phyloP scores from a whole-genome alignment of 2,329 filamentous ascomycete species.

The Calcarisporium arbuscula region DNA sequence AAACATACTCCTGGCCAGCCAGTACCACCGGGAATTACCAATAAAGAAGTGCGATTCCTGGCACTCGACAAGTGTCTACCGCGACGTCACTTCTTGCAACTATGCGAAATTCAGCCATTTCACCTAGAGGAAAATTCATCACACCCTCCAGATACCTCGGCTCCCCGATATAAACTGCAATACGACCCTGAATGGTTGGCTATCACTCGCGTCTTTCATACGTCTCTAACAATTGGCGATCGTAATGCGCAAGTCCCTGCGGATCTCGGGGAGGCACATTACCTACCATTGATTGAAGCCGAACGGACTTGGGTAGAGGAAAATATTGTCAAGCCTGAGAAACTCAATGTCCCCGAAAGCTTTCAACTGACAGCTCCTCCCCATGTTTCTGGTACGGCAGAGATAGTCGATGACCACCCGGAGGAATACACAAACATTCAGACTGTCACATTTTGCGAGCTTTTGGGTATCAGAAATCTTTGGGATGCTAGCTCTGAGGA shows the following conservation, averaged over 20 bases:
- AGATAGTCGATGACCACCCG: conserved; percentile 57
- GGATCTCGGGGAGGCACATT: conserved; percentile 63
- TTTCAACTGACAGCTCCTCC: conserved; percentile 72
- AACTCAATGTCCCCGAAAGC: conserved; percentile 67
- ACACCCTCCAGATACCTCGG: conserved; percentile 13
- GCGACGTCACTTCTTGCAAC: conserved; percentile 72
- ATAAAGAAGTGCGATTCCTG: conserved; percentile 75
- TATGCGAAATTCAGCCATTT: conserved; percentile 56
- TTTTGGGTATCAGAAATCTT: conserved; percentile 70
- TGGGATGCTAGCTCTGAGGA: conserved; percentile 71
- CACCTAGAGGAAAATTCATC: conserved; percentile 22
- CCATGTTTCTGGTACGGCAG: conserved; percentile 52
- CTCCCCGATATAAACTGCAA: conserved; percentile 51
- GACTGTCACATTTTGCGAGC: conserved; percentile 71
- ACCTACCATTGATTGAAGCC: conserved; percentile 59
- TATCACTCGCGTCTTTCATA: conserved; percentile 76
- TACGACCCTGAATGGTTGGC: conserved; percentile 97
- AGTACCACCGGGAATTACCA: conserved; percentile 66
- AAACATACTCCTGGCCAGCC: conserved; percentile 49
- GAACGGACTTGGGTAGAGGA: conserved; percentile 77
- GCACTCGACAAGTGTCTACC: conserved; percentile 88
- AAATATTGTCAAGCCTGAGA: conserved; percentile 57
- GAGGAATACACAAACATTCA: conserved; percentile 83
- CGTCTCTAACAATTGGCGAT: conserved; percentile 58
- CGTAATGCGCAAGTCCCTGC: conserved; percentile 43